phyloP scores from a whole-genome alignment of 2,329 filamentous ascomycete genomes.

The Paecilomyces sp. region DNA sequence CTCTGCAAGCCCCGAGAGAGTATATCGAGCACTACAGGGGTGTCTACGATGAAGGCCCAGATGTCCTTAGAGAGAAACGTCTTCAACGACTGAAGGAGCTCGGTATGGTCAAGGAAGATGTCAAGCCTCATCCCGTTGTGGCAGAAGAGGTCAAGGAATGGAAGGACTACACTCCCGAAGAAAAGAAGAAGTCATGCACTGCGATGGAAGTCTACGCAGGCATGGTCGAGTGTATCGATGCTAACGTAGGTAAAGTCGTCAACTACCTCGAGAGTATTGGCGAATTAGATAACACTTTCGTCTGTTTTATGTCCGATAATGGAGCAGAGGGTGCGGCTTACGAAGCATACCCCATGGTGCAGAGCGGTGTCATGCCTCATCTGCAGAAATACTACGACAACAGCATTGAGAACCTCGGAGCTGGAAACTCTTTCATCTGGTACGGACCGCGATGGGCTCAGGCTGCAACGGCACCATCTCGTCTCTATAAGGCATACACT shows the following conservation, averaged over 20 bases:
- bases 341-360: constrained; percentile 52
- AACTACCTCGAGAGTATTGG: constrained; percentile 49
- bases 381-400: constrained; percentile 54
- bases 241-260: constrained; percentile 53
- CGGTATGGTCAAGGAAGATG: constrained; percentile 47
- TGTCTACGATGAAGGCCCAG: constrained; percentile 55
- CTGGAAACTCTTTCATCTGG: constrained; percentile 53
- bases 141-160: constrained; percentile 39
- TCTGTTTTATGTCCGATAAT: constrained; percentile 59
- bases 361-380: constrained; percentile 47
- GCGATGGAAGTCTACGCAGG: constrained; percentile 58
- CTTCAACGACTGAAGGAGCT: constrained; percentile 51
- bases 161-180: constrained; percentile 27
- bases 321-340: constrained; percentile 54
- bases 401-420: constrained; percentile 51
- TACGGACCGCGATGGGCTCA: constrained; percentile 53
- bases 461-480: constrained; percentile 45
- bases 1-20: constrained; percentile 51
- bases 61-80: constrained; percentile 47
- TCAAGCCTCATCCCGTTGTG: constrained; percentile 28
- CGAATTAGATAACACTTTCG: constrained; percentile 58
- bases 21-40: constrained; percentile 52
- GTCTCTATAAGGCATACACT: constrained; percentile 44
- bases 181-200: constrained; percentile 36
- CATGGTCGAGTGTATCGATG: constrained; percentile 58